Conservation (phyloP, 176 grass and related monocot genomes). For the Lolium rigidum region DNA sequence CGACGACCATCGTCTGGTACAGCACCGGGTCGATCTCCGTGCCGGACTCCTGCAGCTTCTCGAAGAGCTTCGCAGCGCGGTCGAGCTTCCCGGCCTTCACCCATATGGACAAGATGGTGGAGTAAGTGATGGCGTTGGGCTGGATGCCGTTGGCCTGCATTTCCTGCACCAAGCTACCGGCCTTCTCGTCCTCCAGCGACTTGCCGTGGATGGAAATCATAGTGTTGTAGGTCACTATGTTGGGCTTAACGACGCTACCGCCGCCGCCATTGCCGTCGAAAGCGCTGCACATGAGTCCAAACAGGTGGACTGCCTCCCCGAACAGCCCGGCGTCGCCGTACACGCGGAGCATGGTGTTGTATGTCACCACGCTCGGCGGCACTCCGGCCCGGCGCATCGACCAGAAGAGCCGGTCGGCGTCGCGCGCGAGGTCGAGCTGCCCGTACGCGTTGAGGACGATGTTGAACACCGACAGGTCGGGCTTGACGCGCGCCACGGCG, state of each 20-base stretch:
- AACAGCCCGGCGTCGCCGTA: conserved; percentile 94
- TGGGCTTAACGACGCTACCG: conserved; percentile 59
- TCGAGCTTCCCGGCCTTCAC: conserved; percentile 88
- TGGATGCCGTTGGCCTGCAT: conserved; percentile 79
- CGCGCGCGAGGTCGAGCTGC: conserved; percentile 80
- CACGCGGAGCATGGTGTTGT: conserved; percentile 96
- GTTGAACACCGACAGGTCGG: conserved; percentile 85
- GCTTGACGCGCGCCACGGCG: conserved; percentile 59
- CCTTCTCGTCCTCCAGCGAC: conserved; percentile 90
- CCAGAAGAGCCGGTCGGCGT: conserved; percentile 92
- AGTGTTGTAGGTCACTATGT: conserved; percentile 95
- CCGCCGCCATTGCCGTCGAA: conserved; percentile 7
- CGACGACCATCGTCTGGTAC: conserved; percentile 95
- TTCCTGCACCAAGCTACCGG: conserved; percentile 76
- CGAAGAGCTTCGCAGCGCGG: conserved; percentile 81
- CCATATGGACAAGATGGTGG: conserved; percentile 91
- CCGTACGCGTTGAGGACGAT: conserved; percentile 90
- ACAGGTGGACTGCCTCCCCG: conserved; percentile 89
- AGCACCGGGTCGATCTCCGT: conserved; percentile 89
- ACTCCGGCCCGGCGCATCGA: conserved; percentile 76
- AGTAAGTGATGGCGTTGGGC: conserved; percentile 88
- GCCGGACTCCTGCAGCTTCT: conserved; percentile 75
- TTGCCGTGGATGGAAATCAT: conserved; percentile 94
- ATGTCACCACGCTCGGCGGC: conserved; percentile 74
- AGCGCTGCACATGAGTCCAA: conserved; percentile 68